Evolutionary conservation across 179 eudicot species (phyloP).

Genomic region (Nepenthes alata): DNA sequence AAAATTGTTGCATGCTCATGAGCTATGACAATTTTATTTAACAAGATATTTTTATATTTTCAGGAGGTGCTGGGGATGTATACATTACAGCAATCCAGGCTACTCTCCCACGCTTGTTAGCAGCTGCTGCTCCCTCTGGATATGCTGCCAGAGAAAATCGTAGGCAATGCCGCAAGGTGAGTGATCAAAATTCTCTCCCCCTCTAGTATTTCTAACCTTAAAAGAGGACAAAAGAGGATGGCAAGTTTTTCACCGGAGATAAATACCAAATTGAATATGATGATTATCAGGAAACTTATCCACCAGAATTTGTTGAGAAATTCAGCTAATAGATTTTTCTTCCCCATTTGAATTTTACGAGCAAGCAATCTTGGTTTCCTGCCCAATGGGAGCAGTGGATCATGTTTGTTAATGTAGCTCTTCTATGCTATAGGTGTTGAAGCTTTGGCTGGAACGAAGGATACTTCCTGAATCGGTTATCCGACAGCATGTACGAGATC

Average conservation of each 20-base stretch:
- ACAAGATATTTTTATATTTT: conserved; percentile 4
- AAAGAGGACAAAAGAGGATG: not conserved
- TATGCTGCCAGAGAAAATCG: conserved; percentile 80
- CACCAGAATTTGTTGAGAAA: too few species aligned
- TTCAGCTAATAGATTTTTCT: too few species aligned
- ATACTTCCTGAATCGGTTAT: conserved; percentile 67
- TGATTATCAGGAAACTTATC: too few species aligned
- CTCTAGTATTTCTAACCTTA: not conserved
- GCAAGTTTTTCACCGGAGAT: too few species aligned
- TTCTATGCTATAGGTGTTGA: conserved; percentile 48
- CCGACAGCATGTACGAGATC: conserved; percentile 71
- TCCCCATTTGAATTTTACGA: not conserved
- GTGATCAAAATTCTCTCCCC: conserved; percentile 9
- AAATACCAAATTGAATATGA: too few species aligned
- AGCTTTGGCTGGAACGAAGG: conserved; percentile 82
- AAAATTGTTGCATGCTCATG: too few species aligned
- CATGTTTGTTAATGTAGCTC: not conserved
- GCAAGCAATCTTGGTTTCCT: too few species aligned
- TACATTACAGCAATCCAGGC: conserved; percentile 72
- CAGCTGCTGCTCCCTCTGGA: conserved; percentile 97
- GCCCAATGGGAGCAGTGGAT: too few species aligned
- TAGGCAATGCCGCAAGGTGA: conserved; percentile 84
- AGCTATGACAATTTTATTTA: not conserved
- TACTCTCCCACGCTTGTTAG: conserved; percentile 56
- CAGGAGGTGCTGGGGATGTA: conserved; percentile 59